Base-by-base conservation (phyloP, 164 flowering plant species). In the Macadamia integrifolia region DNA sequence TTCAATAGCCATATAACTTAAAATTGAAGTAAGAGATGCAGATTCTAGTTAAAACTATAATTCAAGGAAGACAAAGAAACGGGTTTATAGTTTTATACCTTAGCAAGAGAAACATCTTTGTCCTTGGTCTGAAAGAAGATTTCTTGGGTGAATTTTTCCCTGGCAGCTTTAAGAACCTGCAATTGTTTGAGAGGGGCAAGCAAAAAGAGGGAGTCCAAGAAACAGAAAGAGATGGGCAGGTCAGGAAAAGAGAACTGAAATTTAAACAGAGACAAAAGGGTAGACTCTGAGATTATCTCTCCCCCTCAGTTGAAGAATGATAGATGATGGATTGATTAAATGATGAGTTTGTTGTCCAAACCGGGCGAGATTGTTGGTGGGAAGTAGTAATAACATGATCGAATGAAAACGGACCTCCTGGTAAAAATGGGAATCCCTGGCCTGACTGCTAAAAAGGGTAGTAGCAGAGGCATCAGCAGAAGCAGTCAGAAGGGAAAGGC, bases 41-140 rank as follows among this genome's bases (percentile, higher is more conserved):
- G 50, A 46, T 2, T 46, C 13, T 46, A 8, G 50, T 46, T 46
- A 46, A 11, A 43, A 8, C 1, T 46, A 46, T 8, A 46, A 46
- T 46, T 8, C 13, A 46, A 46, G 50, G 50, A 53, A 17, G 48
- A 48, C 8, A 58, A 18, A 64, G n/a, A 61, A n/a, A 18, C 48
- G 8, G 23, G 40, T 35, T 35, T 35, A 35, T 35, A 28, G 43
- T 42, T 29, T 23, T 32, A 28, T 66, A 85, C 91, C 88, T 85
- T 85, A 13, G 89, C 83, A 72, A 87, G 80, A 52, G 92, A 87
- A 65, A 86, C 76, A 65, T 84, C 86, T 74, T 77, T 83, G 76
- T 86, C 89, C 75, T 80, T 82, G 56, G 88, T 79, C 59, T 81
- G 77, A 69, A 82, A 80, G 48, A 88, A 84, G 74, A 88, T 84